A percentile compares a stretch with the other conserved stretches of the same genome.
Conservation (phyloP, 805 yeast species). For the Nakazawaea peltata region DNA sequence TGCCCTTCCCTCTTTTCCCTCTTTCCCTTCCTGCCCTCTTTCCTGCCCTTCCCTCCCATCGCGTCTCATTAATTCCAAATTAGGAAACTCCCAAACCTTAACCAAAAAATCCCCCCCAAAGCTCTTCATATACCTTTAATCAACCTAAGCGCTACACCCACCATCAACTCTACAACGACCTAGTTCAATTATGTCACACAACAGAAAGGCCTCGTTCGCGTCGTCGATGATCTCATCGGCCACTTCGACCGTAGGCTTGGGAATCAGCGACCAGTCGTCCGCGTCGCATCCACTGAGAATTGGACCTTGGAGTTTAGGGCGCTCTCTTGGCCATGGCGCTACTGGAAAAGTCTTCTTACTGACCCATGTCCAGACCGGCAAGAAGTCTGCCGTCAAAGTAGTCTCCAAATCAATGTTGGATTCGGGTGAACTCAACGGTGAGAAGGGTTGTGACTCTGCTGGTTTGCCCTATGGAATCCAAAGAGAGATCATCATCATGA, state of each 20-base stretch:
- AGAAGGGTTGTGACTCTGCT: conserved; percentile 34
- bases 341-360: conserved; percentile 76
- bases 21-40: too few relatives aligned
- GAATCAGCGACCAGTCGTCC: conserved; percentile 19
- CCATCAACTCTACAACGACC: too few relatives aligned
- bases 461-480: conserved; percentile 93
- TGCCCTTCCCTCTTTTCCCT: too few relatives aligned
- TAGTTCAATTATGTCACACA: too few relatives aligned
- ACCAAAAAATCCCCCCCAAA: too few relatives aligned
- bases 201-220: conserved; percentile 55
- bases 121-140: too few relatives aligned
- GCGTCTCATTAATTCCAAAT: too few relatives aligned
- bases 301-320: conserved; percentile 81
- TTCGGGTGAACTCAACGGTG: conserved; percentile 15
- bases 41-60: too few relatives aligned
- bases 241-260: conserved; percentile 29
- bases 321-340: conserved; percentile 75
- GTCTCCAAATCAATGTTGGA: conserved; percentile 56
- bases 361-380: conserved; percentile 60
- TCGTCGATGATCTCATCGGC: conserved; percentile 42
- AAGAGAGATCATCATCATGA: conserved; percentile 96
- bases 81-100: too few relatives aligned
- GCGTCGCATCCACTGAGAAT: conserved; percentile 41
- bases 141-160: too few relatives aligned
- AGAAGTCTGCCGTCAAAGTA: conserved; percentile 76